phyloP scores from a whole-genome alignment of 1,139 yeast species.

The Zygoascus sp. region DNA sequence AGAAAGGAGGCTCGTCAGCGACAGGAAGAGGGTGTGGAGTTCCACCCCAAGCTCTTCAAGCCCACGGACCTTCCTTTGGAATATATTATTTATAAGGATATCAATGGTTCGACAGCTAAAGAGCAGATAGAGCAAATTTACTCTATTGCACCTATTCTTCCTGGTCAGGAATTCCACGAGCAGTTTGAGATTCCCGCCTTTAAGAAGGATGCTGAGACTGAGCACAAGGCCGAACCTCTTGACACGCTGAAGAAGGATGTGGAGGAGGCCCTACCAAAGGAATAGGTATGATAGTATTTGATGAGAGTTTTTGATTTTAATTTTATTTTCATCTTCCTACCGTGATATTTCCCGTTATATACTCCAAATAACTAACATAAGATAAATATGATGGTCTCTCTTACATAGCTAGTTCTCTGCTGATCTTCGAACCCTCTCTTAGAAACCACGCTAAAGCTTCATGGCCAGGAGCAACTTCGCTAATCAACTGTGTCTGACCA shows the following conservation, averaged over 20 bases:
- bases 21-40: conserved; percentile 70
- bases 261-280: conserved; percentile 12
- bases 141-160: conserved; percentile 63
- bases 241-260: conserved; percentile 5
- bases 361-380: neutral
- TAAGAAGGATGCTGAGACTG: conserved; percentile 40
- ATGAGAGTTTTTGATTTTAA: neutral
- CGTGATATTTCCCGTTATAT: neutral
- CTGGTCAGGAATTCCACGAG: conserved; percentile 65
- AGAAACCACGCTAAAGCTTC: conserved; percentile 19
- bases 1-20: conserved; percentile 69
- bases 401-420: neutral
- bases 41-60: conserved; percentile 74
- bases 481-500: conserved; percentile 12
- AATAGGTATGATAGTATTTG: neutral
- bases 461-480: conserved; percentile 22
- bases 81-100: conserved; percentile 58
- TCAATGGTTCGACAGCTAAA: conserved; percentile 45
- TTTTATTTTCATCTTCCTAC: neutral
- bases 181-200: conserved; percentile 67
- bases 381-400: neutral
- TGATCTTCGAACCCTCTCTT: neutral
- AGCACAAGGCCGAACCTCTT: conserved; percentile 3
- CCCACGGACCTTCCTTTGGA: conserved; percentile 44
- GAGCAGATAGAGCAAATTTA: conserved; percentile 51